Evolutionary conservation across 495 filamentous ascomycete genomes (phyloP).

Genomic region (Patellaria atrata): DNA sequence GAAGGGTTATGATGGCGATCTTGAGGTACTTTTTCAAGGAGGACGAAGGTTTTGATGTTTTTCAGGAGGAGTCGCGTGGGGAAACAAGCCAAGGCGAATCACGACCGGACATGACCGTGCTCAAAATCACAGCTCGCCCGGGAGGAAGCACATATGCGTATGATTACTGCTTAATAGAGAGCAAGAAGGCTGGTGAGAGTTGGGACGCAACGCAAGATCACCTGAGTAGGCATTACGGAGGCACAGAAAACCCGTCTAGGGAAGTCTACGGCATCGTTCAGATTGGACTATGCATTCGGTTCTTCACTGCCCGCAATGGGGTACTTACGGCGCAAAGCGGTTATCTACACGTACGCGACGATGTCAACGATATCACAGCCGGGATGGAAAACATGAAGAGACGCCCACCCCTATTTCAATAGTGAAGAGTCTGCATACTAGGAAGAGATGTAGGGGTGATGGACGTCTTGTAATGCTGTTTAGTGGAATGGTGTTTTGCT

Average conservation of each 20-base stretch:
- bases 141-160: conserved; percentile 1
- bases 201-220: neutral
- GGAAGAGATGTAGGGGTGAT: no score
- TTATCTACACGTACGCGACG: no score
- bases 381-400: conserved; percentile 2
- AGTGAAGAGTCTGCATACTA: no score
- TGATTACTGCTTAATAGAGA: conserved; percentile 1
- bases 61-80: conserved; percentile 3
- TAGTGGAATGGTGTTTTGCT: conserved; percentile 1
- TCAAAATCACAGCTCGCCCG: neutral
- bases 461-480: neutral
- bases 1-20: neutral
- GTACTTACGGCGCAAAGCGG: conserved; percentile 1
- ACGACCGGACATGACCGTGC: neutral
- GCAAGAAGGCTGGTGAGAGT: neutral
- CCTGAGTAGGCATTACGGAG: neutral
- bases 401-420: conserved; percentile 2
- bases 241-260: neutral
- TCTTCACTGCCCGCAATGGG: neutral
- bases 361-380: conserved; percentile 4
- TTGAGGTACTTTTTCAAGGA: conserved; percentile 1
- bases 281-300: conserved; percentile 1
- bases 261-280: conserved; percentile 2
- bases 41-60: neutral
- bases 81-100: neutral